These are phyloP conservation scores for Myotisia sp. DNA, from an alignment of 2,329 filamentous ascomycete genomes.

Conservation along the genomic window DNA sequence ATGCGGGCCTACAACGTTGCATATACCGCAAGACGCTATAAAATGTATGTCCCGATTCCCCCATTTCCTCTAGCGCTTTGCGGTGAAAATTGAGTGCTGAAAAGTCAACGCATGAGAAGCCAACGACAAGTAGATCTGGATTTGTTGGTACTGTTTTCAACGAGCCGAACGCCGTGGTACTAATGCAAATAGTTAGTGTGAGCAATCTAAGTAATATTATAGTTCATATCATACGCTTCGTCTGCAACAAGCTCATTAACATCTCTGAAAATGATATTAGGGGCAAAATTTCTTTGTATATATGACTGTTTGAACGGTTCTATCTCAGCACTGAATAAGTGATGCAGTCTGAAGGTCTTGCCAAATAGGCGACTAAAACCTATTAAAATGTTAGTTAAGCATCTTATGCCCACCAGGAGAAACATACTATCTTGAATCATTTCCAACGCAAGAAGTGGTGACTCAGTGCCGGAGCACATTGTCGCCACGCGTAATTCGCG, in stretches of 20 bases:
- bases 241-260: slow-evolving; percentile 40
- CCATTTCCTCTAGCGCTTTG: slow-evolving; percentile 39
- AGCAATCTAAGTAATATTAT: slow-evolving; percentile 9
- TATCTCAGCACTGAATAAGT: slow-evolving; percentile 51
- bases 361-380: slow-evolving; percentile 22
- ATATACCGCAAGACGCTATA: slow-evolving; percentile 46
- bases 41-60: slow-evolving; percentile 55
- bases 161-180: slow-evolving; percentile 54
- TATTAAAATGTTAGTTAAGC: slow-evolving; percentile 11
- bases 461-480: slow-evolving; percentile 66
- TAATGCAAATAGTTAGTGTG: slow-evolving; percentile 18
- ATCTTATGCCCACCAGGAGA: neutral
- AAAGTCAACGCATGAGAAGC: slow-evolving; percentile 64
- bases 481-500: slow-evolving; percentile 46
- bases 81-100: slow-evolving; percentile 48
- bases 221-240: slow-evolving; percentile 32
- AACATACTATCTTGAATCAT: slow-evolving; percentile 38
- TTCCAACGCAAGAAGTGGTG: slow-evolving; percentile 52
- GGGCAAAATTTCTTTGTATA: slow-evolving; percentile 46
- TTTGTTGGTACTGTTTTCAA: slow-evolving; percentile 40
- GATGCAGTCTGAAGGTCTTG: slow-evolving; percentile 33
- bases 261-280: slow-evolving; percentile 43
- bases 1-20: slow-evolving; percentile 40
- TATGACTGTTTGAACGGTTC: slow-evolving; percentile 51
- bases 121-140: slow-evolving; percentile 54